Base-by-base conservation (phyloP, 371 early-diverging fungal species). In the Haplosporangium sp. region DNA sequence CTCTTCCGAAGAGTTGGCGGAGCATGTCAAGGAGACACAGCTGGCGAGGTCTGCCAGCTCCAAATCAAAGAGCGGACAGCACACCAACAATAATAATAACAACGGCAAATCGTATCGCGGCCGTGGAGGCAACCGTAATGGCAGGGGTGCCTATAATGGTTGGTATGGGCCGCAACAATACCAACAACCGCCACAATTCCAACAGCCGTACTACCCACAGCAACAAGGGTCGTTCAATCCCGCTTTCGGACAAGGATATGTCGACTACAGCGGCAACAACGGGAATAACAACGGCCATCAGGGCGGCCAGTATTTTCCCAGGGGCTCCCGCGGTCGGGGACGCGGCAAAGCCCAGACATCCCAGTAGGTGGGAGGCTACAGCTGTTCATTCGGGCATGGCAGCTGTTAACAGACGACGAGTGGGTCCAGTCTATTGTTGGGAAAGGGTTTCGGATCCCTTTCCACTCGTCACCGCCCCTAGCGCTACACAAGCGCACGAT, bases 351-450 rank as follows among this genome's bases (percentile, higher is more conserved):
- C 57, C 21, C 43, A 42, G 41, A 57, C 23, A 6, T 54, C 37
- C 68, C 74, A 67, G 70, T 74, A 68, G 74, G 72, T 36, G 74
- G 74, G 8, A 62, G 72, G 38, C 62, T 74, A 5, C 64, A 65
- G 23, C 71, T 53, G 11, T 74, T 46, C 54, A 56, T 57, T 55
- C 23, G 42, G 14, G 72, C 74, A 29, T 80, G 74, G 81, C 47
- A 51, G 36, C 47, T 58, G 38, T 21, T 80, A 8, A 64, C 74
- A 0, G 52, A 67, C 68, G 59, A 67, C 7, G 18, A 47, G 23
- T 75, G 81, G 73, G 66, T 73, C 21, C 56, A 47, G 37, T 37
- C 36, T 12, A 62, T 62, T 20, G 70, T 81, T 23, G 36, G 47
- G 55, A 36, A 72, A 16, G 76, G 77, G 10, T 82, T 55, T 50